These are phyloP conservation scores for Rhynchospora tenuis DNA, from an alignment of 176 grass and related monocot species.

Conservation along the genomic window DNA sequence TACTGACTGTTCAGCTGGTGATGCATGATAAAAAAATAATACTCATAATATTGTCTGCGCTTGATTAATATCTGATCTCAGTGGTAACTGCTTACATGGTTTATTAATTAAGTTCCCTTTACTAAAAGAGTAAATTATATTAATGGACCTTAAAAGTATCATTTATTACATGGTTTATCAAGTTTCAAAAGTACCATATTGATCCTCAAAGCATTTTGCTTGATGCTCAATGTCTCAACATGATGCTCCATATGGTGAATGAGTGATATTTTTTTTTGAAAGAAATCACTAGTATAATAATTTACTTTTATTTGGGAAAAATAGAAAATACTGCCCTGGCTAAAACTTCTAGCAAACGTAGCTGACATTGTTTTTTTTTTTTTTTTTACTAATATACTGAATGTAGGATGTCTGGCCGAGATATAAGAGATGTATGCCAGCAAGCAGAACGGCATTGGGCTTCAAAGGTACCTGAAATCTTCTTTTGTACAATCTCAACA, in stretches of 20 bases:
- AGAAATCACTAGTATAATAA: too few species aligned
- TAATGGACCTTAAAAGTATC: too few species aligned
- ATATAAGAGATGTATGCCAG: conserved; percentile 86
- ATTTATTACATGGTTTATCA: too few species aligned
- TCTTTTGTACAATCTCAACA: not conserved
- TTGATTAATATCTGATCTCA: not conserved
- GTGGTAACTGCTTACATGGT: not conserved
- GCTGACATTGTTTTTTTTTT: too few species aligned
- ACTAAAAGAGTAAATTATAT: not conserved
- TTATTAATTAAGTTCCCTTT: not conserved
- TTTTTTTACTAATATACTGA: conserved; percentile 21
- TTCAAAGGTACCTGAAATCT: conserved; percentile 61
- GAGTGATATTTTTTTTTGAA: too few species aligned
- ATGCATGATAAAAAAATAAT: not conserved
- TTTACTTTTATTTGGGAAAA: not conserved
- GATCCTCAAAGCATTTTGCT: too few species aligned
- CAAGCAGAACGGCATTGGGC: conserved; percentile 98
- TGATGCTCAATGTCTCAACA: too few species aligned
- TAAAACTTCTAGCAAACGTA: not conserved
- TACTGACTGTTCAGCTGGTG: too few species aligned
- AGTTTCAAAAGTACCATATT: too few species aligned
- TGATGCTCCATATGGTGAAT: too few species aligned
- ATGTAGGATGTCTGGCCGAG: conserved; percentile 93
- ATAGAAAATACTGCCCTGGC: not conserved
- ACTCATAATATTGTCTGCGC: not conserved